A percentile compares a stretch with the other conserved stretches of the same genome.
These are phyloP conservation scores for Fusarium longipes DNA, from an alignment of 2,329 filamentous ascomycete species.

Conservation along the genomic window DNA sequence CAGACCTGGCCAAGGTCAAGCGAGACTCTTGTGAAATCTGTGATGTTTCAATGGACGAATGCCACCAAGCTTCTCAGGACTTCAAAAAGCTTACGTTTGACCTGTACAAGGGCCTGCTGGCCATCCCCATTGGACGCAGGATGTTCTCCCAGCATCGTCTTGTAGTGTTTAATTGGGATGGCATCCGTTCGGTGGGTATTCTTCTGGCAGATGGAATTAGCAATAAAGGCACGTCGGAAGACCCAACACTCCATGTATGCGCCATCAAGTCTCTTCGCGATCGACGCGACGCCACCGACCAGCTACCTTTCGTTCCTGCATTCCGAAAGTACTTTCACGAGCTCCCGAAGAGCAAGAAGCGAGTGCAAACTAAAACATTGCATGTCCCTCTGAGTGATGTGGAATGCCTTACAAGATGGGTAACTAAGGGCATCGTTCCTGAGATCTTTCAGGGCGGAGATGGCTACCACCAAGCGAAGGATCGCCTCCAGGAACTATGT, in stretches of 20 bases:
- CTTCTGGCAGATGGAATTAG: conserved; percentile 80
- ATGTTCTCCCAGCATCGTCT: conserved; percentile 82
- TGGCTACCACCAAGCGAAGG: conserved; percentile 66
- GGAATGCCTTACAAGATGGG: conserved; percentile 83
- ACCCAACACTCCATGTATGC: conserved; percentile 79
- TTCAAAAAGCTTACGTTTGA: conserved; percentile 84
- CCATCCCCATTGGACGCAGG: conserved; percentile 83
- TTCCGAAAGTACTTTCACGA: conserved; percentile 76
- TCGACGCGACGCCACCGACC: conserved; percentile 81
- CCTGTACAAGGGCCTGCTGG: conserved; percentile 79
- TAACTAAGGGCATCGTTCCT: conserved; percentile 68
- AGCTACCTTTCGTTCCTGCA: conserved; percentile 81
- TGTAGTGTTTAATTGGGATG: conserved; percentile 86
- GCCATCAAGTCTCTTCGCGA: conserved; percentile 78
- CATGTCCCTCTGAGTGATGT: conserved; percentile 81
- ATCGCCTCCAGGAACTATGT: conserved; percentile 75
- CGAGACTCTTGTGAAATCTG: conserved; percentile 85
- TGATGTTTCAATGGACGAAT: conserved; percentile 80
- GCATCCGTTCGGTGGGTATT: conserved; percentile 83
- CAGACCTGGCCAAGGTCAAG: conserved; percentile 89
- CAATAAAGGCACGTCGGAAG: conserved; percentile 64
- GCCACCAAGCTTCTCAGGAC: conserved; percentile 84
- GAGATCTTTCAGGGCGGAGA: conserved; percentile 68
- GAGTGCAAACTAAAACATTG: conserved; percentile 74
- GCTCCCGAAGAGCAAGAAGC: conserved; percentile 72